These are phyloP conservation scores for Prunella vulgaris DNA, from an alignment of 257 asterid species.

Conservation along the genomic window DNA sequence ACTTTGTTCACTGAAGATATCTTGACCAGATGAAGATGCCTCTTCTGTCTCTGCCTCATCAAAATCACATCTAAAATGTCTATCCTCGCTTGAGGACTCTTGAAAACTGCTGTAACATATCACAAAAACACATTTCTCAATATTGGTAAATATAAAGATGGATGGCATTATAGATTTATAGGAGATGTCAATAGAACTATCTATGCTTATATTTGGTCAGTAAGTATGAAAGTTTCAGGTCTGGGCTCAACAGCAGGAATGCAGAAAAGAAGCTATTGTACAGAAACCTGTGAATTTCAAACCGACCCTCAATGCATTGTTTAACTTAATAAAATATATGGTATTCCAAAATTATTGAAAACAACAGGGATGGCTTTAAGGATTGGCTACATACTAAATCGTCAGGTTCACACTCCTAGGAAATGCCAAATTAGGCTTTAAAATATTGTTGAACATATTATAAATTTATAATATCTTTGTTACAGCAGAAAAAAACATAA, in stretches of 20 bases:
- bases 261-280: neutral
- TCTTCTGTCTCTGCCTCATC: slow-evolving; percentile 80
- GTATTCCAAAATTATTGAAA: neutral
- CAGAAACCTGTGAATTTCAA: slow-evolving; percentile 1
- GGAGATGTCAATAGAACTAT: slow-evolving; percentile 8
- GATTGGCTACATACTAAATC: neutral
- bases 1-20: slow-evolving; percentile 64
- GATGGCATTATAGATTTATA: slow-evolving; percentile 9
- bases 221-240: neutral
- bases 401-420: neutral
- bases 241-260: neutral
- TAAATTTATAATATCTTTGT: neutral
- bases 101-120: slow-evolving; percentile 54
- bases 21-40: slow-evolving; percentile 93
- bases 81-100: slow-evolving; percentile 80
- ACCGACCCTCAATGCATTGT: neutral
- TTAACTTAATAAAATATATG: neutral
- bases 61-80: slow-evolving; percentile 65
- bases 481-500: neutral
- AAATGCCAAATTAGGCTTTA: neutral
- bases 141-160: neutral
- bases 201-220: neutral
- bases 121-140: slow-evolving; percentile 11
- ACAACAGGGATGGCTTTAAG: neutral
- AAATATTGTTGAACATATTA: neutral